Base-by-base conservation (phyloP, 768 basidiomycete species). In the Gloeophyllum trabeum region DNA sequence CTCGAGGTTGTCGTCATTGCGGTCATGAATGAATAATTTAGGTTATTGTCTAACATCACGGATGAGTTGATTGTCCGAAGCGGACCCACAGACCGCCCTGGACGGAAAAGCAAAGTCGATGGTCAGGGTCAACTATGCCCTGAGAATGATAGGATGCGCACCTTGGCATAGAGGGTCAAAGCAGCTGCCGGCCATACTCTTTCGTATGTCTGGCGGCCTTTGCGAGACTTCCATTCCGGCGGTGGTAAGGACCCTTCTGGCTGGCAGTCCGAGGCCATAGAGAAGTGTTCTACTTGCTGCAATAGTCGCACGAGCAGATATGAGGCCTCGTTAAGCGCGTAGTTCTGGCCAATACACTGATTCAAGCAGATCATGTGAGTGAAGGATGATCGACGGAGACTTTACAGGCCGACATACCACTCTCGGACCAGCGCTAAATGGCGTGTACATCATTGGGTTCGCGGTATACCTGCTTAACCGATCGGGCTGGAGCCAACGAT, bases 301-400 rank as follows among this genome's bases (percentile, higher is more conserved):
- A 86, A 60, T 25, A 86, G 60, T 23, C 78, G 67, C 6, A 77
- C 74, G 34, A 85, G 69, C 58, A 85, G 75, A 52, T 74, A 85
- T n/a, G 79, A 75, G 38, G 76, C 75, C 59, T 85, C 77, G 54
- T 83, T 83, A 51, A 79, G 79, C 4, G 82, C 83, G 44, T 84
- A 84, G 50, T 82, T 78, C 54, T 81, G 77, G 7, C 79, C 79
- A 16, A 84, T 57, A 50, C 81, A 83, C 80, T 83, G 51, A 37
- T 35, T 21, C 13, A 16, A 2, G 24, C 12, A 10, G 14, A 39
- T 40, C 16, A 43, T 41, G n/a, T 18, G 16, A 2, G 24, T 19
- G 19, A 10, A 40, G 13, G 6, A 26, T 10, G 28, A 32, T 10
- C 28, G 28, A 32, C 5, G 24, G 3, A 1, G n/a, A 20, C 4